Evolutionary conservation across 345 rosid genomes (phyloP), one percentile per base, ranked within the genome.

Genomic region (Eucalyptus cloeziana): DNA sequence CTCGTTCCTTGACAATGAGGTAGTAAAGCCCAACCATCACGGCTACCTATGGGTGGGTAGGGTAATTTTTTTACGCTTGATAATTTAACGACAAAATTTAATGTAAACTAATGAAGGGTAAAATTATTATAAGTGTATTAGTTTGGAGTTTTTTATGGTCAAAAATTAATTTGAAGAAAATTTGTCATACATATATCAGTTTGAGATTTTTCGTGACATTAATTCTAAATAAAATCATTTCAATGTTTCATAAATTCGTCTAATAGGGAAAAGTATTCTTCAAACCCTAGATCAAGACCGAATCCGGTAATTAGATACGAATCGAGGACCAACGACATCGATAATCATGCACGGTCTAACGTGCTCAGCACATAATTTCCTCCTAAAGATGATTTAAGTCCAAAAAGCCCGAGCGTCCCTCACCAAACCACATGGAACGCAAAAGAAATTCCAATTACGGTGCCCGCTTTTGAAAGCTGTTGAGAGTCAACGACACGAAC

Each of bases 151-250:
- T 60, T 27, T 60, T 6, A 1, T 60, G 8, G 2, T 60, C 1
- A 27, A 60, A 60, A 60, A 60, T 60, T 11, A 60, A 22, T 60
- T 60, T 60, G 2, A 13, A 27, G 15, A 25, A 52, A 25, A 25
- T 25, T 60, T 60, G 7, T 10, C 13, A 58, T 0, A 5, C 1
- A 56, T 6, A 25, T 27, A 60, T 6, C 1, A 5, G 7, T 13
- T 13, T 62, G 0, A 2, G 8, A 5, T 13, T 62, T 62, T 62
- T 62, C 2, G 16, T 62, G 8, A 6, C 12, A 30, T 62, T 30
- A 62, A 62, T 0, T 30, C 17, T 71, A 37, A 37, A 21, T 37
- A 76, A 43, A 76, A 37, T 37, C 83, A 40, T 76, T 22, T 40
- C 2, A 2, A 76, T 40, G 12, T 37, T 76, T 40, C 13, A 6